These are phyloP conservation scores for Aristolochia fimbriata DNA, from an alignment of 164 flowering plant species.

Conservation along the genomic window DNA sequence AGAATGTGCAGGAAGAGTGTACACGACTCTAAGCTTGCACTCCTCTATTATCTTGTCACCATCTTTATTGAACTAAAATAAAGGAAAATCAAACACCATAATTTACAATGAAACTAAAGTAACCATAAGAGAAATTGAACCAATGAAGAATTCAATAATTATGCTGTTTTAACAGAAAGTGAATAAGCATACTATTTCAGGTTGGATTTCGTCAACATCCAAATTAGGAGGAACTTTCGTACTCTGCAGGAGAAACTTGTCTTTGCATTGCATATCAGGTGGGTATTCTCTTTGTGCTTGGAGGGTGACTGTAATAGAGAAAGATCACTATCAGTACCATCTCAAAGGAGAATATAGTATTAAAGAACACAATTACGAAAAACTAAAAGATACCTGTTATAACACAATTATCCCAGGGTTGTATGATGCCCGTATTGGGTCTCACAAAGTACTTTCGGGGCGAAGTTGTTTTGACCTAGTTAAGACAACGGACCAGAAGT, in stretches of 20 bases:
- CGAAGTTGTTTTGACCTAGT: slow-evolving; percentile 86
- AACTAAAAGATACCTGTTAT: slow-evolving; percentile 50
- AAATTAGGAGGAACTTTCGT: slow-evolving; percentile 54
- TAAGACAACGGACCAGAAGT: neutral
- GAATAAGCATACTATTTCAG: slow-evolving; percentile 51
- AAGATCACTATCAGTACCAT: slow-evolving; percentile 4
- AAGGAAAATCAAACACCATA: neutral
- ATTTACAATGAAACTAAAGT: neutral
- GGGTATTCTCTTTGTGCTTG: slow-evolving; percentile 81
- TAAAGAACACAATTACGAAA: neutral
- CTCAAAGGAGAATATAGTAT: slow-evolving; percentile 1
- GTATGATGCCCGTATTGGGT: slow-evolving; percentile 78
- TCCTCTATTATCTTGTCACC: slow-evolving; percentile 56
- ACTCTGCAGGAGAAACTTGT: slow-evolving; percentile 88
- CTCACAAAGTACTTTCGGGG: slow-evolving; percentile 93
- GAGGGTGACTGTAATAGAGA: slow-evolving; percentile 54
- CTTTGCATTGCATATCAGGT: slow-evolving; percentile 83
- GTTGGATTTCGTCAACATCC: slow-evolving; percentile 70
- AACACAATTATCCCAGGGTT: slow-evolving; percentile 75
- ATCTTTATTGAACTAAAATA: slow-evolving; percentile 78
- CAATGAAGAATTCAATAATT: neutral
- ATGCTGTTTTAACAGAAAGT: neutral
- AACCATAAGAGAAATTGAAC: neutral
- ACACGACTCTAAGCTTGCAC: slow-evolving; percentile 69
- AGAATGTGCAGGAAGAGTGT: slow-evolving; percentile 24